Conservation (phyloP, 2,329 filamentous ascomycete species). For the Cladosporium sp. region DNA sequence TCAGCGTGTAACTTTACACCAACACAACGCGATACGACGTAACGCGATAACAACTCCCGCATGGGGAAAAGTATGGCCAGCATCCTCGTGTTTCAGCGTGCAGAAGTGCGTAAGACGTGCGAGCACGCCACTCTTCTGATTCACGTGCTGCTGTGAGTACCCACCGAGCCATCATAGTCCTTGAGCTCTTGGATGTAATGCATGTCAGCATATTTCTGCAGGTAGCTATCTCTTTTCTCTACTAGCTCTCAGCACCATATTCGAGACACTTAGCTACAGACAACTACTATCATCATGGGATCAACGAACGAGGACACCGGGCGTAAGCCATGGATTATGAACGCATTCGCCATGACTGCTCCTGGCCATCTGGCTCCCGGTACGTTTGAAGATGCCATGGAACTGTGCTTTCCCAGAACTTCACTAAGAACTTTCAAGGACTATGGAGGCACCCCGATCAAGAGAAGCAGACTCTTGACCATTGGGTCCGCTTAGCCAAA, state of each 20-base stretch:
- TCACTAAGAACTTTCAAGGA: conserved; percentile 23
- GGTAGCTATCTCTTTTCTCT: background rate
- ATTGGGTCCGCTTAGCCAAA: conserved; percentile 53
- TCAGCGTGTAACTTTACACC: background rate
- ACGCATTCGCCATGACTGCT: conserved; percentile 52
- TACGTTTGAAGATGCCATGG: background rate
- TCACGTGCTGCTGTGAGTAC: background rate
- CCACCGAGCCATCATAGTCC: background rate
- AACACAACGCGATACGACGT: background rate
- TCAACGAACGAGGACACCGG: background rate
- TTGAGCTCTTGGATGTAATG: conserved; percentile 4
- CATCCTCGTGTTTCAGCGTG: background rate
- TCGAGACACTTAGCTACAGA: background rate
- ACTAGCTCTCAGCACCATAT: background rate
- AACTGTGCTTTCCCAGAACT: too few relatives aligned
- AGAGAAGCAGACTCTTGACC: conserved; percentile 46
- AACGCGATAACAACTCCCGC: background rate
- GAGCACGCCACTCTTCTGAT: conserved; percentile 15
- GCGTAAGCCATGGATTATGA: conserved; percentile 47
- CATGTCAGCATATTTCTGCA: background rate
- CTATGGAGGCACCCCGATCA: conserved; percentile 37
- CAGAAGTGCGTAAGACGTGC: conserved; percentile 16
- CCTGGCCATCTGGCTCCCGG: conserved; percentile 52
- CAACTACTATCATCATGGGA: conserved; percentile 4
- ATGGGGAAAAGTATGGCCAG: background rate